Percentiles rank a stretch among this genome's conserved stretches.
phyloP scores from a whole-genome alignment of 2,329 filamentous ascomycete genomes.

The Bimuria novae-zelandiae region DNA sequence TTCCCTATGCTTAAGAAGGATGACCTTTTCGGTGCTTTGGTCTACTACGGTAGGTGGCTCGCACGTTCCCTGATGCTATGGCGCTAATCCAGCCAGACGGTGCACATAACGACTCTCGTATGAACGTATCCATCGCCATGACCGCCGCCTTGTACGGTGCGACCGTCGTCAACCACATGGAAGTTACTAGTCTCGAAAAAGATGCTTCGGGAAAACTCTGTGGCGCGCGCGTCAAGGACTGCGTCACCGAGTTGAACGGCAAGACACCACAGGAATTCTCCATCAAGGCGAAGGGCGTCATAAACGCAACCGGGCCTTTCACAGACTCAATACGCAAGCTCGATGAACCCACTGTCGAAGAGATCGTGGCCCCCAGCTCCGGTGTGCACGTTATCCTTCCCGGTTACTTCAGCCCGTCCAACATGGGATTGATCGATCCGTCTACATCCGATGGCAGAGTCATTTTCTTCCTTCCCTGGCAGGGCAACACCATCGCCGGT shows the following conservation, averaged over 20 bases:
- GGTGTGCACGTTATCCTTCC: conserved; percentile 87
- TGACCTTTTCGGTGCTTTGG: conserved; percentile 77
- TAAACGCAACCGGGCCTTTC: conserved; percentile 90
- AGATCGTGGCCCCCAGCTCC: conserved; percentile 84
- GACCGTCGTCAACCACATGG: conserved; percentile 81
- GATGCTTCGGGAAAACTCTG: conserved; percentile 73
- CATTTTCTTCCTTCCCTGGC: conserved; percentile 93
- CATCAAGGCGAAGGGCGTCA: conserved; percentile 77
- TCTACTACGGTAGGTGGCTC: conserved; percentile 71
- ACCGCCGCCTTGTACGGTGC: conserved; percentile 86
- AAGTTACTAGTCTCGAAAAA: conserved; percentile 78
- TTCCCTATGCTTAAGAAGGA: conserved; percentile 88
- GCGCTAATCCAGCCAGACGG: conserved; percentile 62
- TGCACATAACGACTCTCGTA: conserved; percentile 88
- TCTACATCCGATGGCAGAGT: conserved; percentile 86
- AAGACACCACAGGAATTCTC: conserved; percentile 66
- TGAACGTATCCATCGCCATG: conserved; percentile 89
- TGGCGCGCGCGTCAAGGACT: conserved; percentile 74
- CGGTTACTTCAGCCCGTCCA: conserved; percentile 81
- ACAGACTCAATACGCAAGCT: conserved; percentile 84
- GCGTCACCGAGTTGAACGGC: conserved; percentile 69
- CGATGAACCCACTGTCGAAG: conserved; percentile 71
- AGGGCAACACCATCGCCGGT: conserved; percentile 88
- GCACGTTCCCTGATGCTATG: background rate
- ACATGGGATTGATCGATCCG: conserved; percentile 88